Conservation (phyloP, 1,284 basidiomycete species). For the Ustilago cynodontis region DNA sequence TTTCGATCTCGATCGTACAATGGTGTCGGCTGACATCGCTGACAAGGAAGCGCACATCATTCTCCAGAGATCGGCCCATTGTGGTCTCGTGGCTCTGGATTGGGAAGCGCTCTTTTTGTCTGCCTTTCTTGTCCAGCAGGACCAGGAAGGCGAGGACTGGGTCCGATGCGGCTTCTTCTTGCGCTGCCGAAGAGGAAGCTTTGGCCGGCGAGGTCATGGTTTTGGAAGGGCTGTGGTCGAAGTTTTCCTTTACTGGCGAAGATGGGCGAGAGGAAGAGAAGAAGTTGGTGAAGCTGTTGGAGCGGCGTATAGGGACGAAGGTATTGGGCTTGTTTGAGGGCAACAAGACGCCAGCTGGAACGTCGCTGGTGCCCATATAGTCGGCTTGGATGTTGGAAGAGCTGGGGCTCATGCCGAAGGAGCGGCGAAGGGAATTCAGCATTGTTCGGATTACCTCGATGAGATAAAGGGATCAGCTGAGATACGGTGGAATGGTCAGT, state of each 20-base stretch:
- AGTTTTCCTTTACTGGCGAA: slow-evolving; percentile 26
- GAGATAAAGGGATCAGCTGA: background rate
- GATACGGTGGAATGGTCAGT: too few species aligned
- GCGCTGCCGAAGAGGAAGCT: slow-evolving; percentile 9
- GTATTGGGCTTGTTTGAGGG: slow-evolving; percentile 45
- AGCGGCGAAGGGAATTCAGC: slow-evolving; percentile 45
- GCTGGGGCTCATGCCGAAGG: slow-evolving; percentile 52
- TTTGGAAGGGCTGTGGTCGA: slow-evolving; percentile 3
- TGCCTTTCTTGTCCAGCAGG: slow-evolving; percentile 42
- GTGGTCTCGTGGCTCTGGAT: slow-evolving; percentile 41
- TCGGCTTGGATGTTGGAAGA: slow-evolving; percentile 29
- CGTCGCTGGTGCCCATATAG: slow-evolving; percentile 8
- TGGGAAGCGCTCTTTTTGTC: slow-evolving; percentile 41
- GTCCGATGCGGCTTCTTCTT: background rate
- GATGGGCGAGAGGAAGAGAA: slow-evolving; percentile 44
- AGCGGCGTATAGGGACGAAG: slow-evolving; percentile 38
- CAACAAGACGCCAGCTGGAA: slow-evolving; percentile 17
- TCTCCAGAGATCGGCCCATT: slow-evolving; percentile 46
- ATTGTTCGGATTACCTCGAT: slow-evolving; percentile 3
- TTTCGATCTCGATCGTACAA: slow-evolving; percentile 51
- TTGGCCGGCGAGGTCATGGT: slow-evolving; percentile 17
- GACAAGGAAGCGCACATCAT: slow-evolving; percentile 45
- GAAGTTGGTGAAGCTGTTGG: slow-evolving; percentile 50
- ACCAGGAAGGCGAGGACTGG: slow-evolving; percentile 43
- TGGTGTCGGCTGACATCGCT: slow-evolving; percentile 47